Evolutionary conservation across 345 rosid genomes (phyloP).

Genomic region (Carallia pectinifolia): DNA sequence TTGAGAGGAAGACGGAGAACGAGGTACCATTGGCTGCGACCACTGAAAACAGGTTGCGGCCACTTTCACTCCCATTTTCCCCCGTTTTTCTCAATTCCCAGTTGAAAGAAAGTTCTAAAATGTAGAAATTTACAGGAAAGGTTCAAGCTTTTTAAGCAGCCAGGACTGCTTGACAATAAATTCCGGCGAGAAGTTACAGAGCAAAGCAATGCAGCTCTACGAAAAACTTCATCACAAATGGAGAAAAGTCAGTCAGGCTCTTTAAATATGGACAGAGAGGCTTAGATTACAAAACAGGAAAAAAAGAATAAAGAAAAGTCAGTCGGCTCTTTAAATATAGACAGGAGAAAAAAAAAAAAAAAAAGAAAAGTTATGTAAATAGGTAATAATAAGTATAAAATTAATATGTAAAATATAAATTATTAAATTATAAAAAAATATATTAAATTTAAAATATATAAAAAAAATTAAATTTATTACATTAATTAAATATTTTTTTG

Average conservation of each 20-base stretch:
- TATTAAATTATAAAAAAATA: too few species aligned
- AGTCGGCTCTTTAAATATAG: too few species aligned
- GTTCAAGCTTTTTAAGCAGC: neutral
- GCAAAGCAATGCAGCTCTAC: conserved; percentile 26
- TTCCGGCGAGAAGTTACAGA: conserved; percentile 23
- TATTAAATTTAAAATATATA: too few species aligned
- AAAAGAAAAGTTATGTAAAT: too few species aligned
- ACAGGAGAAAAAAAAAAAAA: too few species aligned
- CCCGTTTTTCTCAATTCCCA: neutral
- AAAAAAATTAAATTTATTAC: too few species aligned
- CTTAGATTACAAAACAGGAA: too few species aligned
- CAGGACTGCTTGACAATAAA: neutral
- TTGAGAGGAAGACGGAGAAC: conserved; percentile 56
- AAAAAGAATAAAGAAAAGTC: too few species aligned
- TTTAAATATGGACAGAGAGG: conserved; percentile 4
- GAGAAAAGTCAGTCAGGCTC: neutral
- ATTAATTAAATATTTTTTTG: too few species aligned
- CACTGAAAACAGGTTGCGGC: conserved; percentile 53
- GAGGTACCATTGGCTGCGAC: conserved; percentile 54
- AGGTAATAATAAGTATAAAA: too few species aligned
- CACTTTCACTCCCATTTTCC: conserved; percentile 65
- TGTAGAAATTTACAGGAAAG: neutral
- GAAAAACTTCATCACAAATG: neutral
- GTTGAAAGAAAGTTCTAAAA: too few species aligned
- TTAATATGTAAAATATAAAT: too few species aligned